Evolutionary conservation across 1,284 basidiomycete species (phyloP).

Genomic region (Limonomyces culmigenus): DNA sequence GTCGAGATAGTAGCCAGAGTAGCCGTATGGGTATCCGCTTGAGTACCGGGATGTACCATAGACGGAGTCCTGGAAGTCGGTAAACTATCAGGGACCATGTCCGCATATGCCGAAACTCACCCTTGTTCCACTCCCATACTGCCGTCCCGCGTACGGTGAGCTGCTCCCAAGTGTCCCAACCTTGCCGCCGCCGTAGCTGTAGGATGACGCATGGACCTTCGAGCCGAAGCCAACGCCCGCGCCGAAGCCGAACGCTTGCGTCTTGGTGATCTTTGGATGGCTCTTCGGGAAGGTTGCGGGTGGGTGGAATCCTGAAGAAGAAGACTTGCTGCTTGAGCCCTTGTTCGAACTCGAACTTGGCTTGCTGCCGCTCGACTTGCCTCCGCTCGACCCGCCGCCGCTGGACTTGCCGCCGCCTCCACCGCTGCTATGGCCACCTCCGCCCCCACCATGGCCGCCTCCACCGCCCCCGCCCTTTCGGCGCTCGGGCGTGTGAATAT

Average conservation of each 20-base stretch:
- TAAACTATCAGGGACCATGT: background rate
- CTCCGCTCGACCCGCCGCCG: too few relatives aligned
- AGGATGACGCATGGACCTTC: background rate
- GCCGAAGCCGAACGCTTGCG: background rate
- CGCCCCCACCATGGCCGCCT: too few relatives aligned
- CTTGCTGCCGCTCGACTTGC: background rate
- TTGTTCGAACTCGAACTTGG: too few relatives aligned
- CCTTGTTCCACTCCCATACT: conserved; percentile 5
- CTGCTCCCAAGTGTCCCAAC: conserved; percentile 1
- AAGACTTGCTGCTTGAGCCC: too few relatives aligned
- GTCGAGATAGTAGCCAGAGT: background rate
- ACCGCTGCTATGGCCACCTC: background rate
- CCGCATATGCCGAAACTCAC: background rate
- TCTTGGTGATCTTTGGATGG: too few relatives aligned
- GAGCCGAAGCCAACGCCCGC: background rate
- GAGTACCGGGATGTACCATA: background rate
- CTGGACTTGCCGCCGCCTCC: background rate
- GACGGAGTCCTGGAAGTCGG: background rate
- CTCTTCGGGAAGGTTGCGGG: too few relatives aligned
- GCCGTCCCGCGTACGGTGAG: conserved; percentile 4
- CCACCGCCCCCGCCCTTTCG: too few relatives aligned
- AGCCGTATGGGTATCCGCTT: conserved; percentile 1
- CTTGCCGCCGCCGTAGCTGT: conserved; percentile 6
- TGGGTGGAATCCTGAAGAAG: too few relatives aligned
- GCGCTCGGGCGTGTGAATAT: too few relatives aligned